phyloP scores from a whole-genome alignment of 805 yeast genomes.

The Kazachstania kunashirensis region DNA sequence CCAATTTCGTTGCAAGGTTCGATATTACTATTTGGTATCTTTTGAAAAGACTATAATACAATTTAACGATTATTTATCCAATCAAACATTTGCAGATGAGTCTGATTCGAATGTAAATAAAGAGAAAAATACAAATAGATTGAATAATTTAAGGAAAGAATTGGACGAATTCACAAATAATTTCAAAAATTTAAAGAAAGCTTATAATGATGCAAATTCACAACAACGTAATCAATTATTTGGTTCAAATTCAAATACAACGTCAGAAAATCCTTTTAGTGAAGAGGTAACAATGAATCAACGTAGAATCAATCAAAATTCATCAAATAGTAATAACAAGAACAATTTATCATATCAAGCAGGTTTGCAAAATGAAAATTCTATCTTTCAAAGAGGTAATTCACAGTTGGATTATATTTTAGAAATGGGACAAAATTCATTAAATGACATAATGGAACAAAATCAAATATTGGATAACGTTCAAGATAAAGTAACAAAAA shows the following conservation, averaged over 20 bases:
- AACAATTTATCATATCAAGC: constrained; percentile 34
- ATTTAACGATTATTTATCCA: constrained; percentile 34
- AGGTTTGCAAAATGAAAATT: constrained; percentile 62
- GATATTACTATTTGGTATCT: constrained; percentile 55
- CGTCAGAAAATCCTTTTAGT: constrained; percentile 18
- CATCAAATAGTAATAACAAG: constrained; percentile 6
- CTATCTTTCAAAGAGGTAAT: constrained; percentile 55
- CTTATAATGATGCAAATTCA: constrained; percentile 18
- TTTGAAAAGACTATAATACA: constrained; percentile 69
- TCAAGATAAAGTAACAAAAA: constrained; percentile 51
- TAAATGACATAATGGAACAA: constrained; percentile 80
- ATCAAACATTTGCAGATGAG: constrained; percentile 36
- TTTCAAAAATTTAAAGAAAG: constrained; percentile 29
- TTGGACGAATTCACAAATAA: constrained; percentile 24
- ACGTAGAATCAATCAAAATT: constrained; percentile 13
- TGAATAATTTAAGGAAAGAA: constrained; percentile 43
- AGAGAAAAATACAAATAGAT: constrained; percentile 47
- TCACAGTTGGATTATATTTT: constrained; percentile 80
- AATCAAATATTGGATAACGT: constrained; percentile 58
- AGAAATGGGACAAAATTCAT: constrained; percentile 79
- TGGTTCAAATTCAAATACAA: constrained; percentile 1
- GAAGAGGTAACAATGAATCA: constrained; percentile 23
- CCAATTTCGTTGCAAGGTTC: constrained; percentile 66
- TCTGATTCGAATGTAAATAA: constrained; percentile 9
- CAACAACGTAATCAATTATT: constrained; percentile 13